Percentiles rank a stretch among this genome's conserved stretches.
These are phyloP conservation scores for Rhizopus arrhizus DNA, from an alignment of 371 early-diverging fungal genomes.

Conservation along the genomic window DNA sequence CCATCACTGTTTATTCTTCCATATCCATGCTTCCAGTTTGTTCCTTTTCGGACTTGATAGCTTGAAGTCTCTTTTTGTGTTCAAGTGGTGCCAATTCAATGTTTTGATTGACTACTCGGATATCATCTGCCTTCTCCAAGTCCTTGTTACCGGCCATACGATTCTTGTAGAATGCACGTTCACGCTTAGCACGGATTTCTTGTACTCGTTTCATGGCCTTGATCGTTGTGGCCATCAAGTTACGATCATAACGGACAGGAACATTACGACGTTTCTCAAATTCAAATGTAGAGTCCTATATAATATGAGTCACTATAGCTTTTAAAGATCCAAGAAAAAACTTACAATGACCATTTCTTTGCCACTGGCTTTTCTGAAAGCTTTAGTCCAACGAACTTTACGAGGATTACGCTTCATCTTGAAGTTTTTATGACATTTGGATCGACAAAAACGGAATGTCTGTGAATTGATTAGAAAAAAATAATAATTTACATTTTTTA, in stretches of 20 bases:
- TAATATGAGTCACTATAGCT: not conserved
- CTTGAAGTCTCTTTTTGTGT: conserved; percentile 60
- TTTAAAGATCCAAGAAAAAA: conserved; percentile 5
- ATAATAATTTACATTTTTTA: conserved; percentile 13
- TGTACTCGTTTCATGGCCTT: conserved; percentile 96
- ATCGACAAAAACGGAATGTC: conserved; percentile 97
- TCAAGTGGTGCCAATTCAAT: conserved; percentile 81
- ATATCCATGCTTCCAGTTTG: conserved; percentile 62
- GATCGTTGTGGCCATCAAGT: conserved; percentile 91
- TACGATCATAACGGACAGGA: conserved; percentile 97
- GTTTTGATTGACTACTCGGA: conserved; percentile 79
- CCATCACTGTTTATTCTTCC: conserved; percentile 48
- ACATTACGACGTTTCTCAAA: conserved; percentile 98
- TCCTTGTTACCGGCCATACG: conserved; percentile 84
- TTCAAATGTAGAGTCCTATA: conserved; percentile 90
- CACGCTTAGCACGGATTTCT: conserved; percentile 90
- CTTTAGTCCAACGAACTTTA: conserved; percentile 99
- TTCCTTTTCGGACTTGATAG: conserved; percentile 58
- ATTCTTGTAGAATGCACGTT: conserved; percentile 87
- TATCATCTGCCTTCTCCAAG: conserved; percentile 72
- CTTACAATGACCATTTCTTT: conserved; percentile 97
- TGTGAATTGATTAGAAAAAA: conserved; percentile 27
- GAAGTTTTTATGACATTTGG: conserved; percentile 99
- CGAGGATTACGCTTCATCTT: conserved; percentile 99
- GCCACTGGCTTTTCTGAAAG: conserved; percentile 95